Conservation (phyloP, 179 eudicot species). For the Amaranthus tricolor region DNA sequence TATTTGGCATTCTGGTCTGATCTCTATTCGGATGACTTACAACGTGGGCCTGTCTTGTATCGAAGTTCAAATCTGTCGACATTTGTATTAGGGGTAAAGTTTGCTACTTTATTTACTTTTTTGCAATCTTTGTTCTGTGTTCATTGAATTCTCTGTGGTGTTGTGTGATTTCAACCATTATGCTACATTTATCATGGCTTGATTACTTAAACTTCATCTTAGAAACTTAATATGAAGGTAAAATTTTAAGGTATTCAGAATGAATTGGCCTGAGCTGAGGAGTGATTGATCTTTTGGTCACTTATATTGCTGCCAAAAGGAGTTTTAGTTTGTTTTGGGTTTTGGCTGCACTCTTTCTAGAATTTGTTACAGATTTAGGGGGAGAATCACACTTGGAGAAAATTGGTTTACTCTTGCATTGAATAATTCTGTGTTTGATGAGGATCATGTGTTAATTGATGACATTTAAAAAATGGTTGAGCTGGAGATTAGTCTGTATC, state of each 20-base stretch:
- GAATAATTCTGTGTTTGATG: not conserved
- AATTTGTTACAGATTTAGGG: not conserved
- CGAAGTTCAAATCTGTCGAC: conserved; percentile 70
- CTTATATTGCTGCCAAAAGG: not conserved
- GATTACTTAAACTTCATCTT: not conserved
- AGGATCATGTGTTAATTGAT: not conserved
- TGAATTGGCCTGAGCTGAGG: not conserved
- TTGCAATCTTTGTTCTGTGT: not conserved
- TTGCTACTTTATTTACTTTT: conserved; percentile 23
- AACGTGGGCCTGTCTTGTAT: conserved; percentile 43
- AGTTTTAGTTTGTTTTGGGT: not conserved
- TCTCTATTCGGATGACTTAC: conserved; percentile 57
- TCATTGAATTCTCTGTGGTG: conserved; percentile 1
- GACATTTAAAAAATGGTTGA: not conserved
- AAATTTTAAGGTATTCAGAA: not conserved
- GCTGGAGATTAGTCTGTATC: not conserved
- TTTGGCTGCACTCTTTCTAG: not conserved
- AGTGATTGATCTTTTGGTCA: not conserved
- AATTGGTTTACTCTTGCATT: not conserved
- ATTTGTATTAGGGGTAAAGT: conserved; percentile 73
- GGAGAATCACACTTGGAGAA: not conserved
- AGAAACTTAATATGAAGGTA: no score
- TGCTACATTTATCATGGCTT: not conserved
- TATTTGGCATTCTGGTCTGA: conserved; percentile 92
- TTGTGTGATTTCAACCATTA: not conserved